A percentile compares a stretch with the other conserved stretches of the same genome.
These are phyloP conservation scores for Cladophialophora yegresii DNA, from an alignment of 2,329 filamentous ascomycete genomes.

Conservation along the genomic window DNA sequence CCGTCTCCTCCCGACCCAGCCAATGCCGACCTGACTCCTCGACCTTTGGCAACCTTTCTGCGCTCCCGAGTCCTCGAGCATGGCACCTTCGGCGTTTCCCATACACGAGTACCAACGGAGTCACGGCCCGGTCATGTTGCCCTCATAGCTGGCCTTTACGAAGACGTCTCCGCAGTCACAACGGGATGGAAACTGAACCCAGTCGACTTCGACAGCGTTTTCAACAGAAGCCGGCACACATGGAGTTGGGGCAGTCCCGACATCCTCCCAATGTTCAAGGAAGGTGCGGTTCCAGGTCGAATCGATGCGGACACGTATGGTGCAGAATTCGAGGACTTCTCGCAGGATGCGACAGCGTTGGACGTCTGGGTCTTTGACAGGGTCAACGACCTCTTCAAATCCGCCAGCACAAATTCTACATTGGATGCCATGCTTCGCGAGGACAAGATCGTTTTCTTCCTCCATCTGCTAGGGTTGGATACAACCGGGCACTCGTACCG, in stretches of 20 bases:
- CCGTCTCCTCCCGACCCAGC: conserved; percentile 64
- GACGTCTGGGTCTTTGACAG: conserved; percentile 96
- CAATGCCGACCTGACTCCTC: conserved; percentile 65
- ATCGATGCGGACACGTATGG: conserved; percentile 86
- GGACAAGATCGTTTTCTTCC: conserved; percentile 90
- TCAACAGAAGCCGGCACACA: conserved; percentile 93
- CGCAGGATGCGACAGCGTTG: conserved; percentile 73
- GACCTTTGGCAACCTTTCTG: conserved; percentile 85
- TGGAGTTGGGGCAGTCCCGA: conserved; percentile 99
- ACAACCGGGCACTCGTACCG: conserved; percentile 83
- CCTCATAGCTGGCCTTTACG: conserved; percentile 92
- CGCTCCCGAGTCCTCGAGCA: conserved; percentile 84
- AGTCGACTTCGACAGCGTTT: conserved; percentile 97
- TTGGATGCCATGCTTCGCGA: conserved; percentile 71
- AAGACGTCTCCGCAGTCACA: conserved; percentile 95
- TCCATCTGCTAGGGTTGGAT: conserved; percentile 89
- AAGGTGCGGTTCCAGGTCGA: conserved; percentile 82
- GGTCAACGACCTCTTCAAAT: conserved; percentile 81
- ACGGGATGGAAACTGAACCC: conserved; percentile 99
- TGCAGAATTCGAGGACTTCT: conserved; percentile 87
- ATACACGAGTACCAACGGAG: conserved; percentile 94
- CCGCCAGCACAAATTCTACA: conserved; percentile 75
- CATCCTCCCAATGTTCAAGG: conserved; percentile 94
- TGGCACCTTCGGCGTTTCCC: conserved; percentile 95
- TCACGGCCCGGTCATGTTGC: conserved; percentile 95